Evolutionary conservation across 345 rosid genomes (phyloP).

Genomic region (Eucalyptus cloeziana): DNA sequence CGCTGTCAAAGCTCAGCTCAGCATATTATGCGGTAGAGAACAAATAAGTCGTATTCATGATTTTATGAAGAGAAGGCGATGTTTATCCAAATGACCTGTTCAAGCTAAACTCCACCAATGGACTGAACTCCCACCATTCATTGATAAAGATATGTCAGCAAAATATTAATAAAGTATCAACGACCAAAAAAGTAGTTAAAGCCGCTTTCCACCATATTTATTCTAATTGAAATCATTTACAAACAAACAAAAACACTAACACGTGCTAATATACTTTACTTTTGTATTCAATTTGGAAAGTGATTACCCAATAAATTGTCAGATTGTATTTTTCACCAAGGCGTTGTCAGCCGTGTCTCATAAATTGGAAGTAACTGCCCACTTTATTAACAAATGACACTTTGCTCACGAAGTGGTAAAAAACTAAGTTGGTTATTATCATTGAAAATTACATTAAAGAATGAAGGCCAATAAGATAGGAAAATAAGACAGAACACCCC

Average conservation of each 20-base stretch:
- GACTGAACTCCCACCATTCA: neutral
- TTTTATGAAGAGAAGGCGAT: neutral
- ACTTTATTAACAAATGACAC: neutral
- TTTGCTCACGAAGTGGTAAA: neutral
- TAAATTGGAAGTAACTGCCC: neutral
- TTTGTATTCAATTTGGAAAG: neutral
- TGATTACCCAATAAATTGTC: neutral
- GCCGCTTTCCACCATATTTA: neutral
- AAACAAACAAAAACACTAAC: no score
- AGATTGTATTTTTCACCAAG: neutral
- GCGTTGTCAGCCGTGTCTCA: neutral
- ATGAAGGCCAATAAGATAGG: neutral
- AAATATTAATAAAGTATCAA: no score
- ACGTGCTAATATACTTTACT: neutral
- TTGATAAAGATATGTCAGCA: neutral
- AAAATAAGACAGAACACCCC: neutral
- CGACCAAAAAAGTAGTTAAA: neutral
- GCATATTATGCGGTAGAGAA: neutral
- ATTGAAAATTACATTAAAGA: neutral
- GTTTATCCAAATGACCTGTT: neutral
- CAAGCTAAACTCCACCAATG: neutral
- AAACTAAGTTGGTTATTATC: neutral
- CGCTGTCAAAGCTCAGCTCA: neutral
- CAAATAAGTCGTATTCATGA: neutral
- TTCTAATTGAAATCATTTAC: neutral